A percentile compares a stretch with the other conserved stretches of the same genome.
Conservation (phyloP, 1,139 yeast genomes). For the Yamadazyma atmosphaerica region DNA sequence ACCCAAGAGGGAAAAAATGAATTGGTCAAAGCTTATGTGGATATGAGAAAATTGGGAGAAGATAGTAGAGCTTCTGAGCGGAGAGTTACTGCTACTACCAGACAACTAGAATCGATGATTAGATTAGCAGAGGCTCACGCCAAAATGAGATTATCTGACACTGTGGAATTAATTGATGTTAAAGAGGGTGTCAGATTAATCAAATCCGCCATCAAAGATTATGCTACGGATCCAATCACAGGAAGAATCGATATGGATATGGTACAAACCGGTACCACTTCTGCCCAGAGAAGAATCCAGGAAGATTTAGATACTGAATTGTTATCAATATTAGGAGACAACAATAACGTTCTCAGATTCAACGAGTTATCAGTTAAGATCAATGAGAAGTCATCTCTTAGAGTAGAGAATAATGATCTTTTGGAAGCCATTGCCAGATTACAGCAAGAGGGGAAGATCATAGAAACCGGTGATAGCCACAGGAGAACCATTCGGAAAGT, state of each 20-base stretch:
- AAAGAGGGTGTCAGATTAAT: constrained; percentile 90
- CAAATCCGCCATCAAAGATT: constrained; percentile 91
- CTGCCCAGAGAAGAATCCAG: constrained; percentile 78
- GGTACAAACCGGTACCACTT: constrained; percentile 93
- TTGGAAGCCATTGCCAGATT: constrained; percentile 67
- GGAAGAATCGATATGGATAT: constrained; percentile 97
- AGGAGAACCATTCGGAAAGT: constrained; percentile 64
- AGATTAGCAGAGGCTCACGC: constrained; percentile 97
- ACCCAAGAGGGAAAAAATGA: constrained; percentile 81
- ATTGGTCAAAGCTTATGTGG: constrained; percentile 87
- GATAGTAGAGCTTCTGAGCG: constrained; percentile 84
- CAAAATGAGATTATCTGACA: constrained; percentile 77
- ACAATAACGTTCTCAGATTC: constrained; percentile 51
- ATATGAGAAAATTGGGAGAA: constrained; percentile 92
- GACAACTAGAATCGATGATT: constrained; percentile 95
- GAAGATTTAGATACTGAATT: constrained; percentile 72
- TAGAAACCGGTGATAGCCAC: constrained; percentile 72
- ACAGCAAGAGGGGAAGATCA: constrained; percentile 73
- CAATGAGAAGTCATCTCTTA: constrained; percentile 67
- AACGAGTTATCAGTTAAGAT: constrained; percentile 61
- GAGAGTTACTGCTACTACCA: constrained; percentile 95
- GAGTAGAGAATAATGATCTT: constrained; percentile 71
- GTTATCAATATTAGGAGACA: constrained; percentile 45
- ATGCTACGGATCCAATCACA: constrained; percentile 96
- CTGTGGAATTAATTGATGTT: constrained; percentile 82